A percentile compares a stretch with the other conserved stretches of the same genome.
These are phyloP conservation scores for Ambrosia artemisiifolia DNA, from an alignment of 129 eudicot species.

Conservation along the genomic window DNA sequence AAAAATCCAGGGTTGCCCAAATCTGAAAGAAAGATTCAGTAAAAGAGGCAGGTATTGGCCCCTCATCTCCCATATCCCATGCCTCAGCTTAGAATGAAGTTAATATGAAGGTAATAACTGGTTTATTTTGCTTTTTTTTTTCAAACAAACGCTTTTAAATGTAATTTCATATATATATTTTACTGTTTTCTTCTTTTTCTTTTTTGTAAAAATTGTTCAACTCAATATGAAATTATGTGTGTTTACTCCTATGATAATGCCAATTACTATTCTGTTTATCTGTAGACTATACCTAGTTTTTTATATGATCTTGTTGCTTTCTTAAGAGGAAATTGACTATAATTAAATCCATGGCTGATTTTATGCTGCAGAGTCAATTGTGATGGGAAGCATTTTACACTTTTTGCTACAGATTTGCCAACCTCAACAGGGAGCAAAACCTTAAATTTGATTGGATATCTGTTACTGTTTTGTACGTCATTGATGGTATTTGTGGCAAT, in stretches of 20 bases:
- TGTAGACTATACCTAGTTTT: neutral
- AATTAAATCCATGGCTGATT: neutral
- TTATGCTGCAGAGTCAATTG: neutral
- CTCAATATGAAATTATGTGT: neutral
- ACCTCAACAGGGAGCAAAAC: neutral
- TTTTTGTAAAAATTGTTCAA: too few species aligned
- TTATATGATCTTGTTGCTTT: neutral
- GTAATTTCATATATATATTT: too few species aligned
- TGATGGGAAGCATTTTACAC: neutral
- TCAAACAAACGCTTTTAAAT: too few species aligned
- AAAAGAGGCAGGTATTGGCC: neutral
- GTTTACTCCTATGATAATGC: too few species aligned
- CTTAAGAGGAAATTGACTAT: neutral
- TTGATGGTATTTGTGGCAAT: too few species aligned
- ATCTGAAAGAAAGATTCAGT: neutral
- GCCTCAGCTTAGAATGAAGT: neutral
- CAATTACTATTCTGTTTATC: neutral
- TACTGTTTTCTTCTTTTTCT: neutral
- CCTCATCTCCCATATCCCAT: constrained; percentile 6
- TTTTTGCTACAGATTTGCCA: neutral
- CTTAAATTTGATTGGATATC: neutral
- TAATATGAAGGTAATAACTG: too few species aligned
- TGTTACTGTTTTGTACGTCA: too few species aligned
- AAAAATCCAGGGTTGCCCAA: neutral
- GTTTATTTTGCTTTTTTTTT: too few species aligned